Conservation (phyloP, 257 asterid genomes). For the Datura wrightii region DNA sequence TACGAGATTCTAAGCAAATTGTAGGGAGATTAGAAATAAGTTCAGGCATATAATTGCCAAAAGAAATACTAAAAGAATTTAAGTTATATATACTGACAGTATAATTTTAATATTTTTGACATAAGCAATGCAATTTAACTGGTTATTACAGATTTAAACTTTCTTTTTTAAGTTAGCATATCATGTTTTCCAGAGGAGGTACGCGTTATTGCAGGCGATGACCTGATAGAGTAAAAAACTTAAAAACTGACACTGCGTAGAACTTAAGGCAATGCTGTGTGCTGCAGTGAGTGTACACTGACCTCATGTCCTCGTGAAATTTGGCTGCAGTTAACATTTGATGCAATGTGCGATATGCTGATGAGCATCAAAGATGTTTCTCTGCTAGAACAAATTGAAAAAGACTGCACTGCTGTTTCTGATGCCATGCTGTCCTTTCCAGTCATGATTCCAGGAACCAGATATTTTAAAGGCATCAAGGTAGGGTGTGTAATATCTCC, state of each 20-base stretch:
- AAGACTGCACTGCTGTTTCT: constrained; percentile 47
- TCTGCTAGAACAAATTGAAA: constrained; percentile 47
- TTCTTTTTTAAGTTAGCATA: background rate
- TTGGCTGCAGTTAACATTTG: constrained; percentile 56
- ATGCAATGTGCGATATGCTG: constrained; percentile 58
- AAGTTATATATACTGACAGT: background rate
- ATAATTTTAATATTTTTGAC: background rate
- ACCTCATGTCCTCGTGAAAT: background rate
- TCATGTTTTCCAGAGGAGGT: background rate
- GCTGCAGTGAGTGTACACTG: background rate
- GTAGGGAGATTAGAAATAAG: background rate
- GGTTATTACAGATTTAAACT: background rate
- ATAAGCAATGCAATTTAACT: background rate
- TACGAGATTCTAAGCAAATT: background rate
- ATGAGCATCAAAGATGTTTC: constrained; percentile 53
- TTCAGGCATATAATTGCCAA: background rate
- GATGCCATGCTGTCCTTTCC: constrained; percentile 64
- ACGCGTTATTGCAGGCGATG: background rate
- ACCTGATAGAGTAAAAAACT: background rate
- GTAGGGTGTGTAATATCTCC: constrained; percentile 34
- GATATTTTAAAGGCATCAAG: constrained; percentile 64
- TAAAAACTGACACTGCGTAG: background rate
- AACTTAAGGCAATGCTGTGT: background rate
- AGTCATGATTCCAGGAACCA: constrained; percentile 61
- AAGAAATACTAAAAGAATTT: background rate